These are phyloP conservation scores for Coemansia umbellata DNA, from an alignment of 192 early-diverging fungal species.

Conservation along the genomic window DNA sequence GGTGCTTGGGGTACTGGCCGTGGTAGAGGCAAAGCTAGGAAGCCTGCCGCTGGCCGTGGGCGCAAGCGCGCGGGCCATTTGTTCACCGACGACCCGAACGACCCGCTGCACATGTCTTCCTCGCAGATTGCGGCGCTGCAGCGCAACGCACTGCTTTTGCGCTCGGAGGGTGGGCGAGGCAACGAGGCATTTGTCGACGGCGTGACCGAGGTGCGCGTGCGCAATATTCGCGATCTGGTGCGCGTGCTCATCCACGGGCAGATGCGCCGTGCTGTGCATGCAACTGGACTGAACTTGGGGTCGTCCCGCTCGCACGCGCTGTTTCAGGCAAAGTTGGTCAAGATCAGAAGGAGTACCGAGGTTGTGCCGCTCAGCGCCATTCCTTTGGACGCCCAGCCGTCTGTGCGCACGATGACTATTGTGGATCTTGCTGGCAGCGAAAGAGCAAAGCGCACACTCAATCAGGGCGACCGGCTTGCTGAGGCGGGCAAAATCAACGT, in stretches of 20 bases:
- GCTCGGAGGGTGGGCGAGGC: constrained; percentile 37
- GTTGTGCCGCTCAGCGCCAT: constrained; percentile 6
- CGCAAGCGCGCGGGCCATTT: not conserved
- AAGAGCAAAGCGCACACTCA: constrained; percentile 54
- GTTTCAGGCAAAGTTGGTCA: constrained; percentile 64
- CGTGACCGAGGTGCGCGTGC: constrained; percentile 56
- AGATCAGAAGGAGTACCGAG: constrained; percentile 45
- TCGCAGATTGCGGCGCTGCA: constrained; percentile 24
- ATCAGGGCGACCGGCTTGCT: constrained; percentile 54
- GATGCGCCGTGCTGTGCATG: constrained; percentile 55
- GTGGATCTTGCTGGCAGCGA: constrained; percentile 73
- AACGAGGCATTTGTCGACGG: constrained; percentile 61
- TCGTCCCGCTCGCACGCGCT: constrained; percentile 64
- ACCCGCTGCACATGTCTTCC: constrained; percentile 25
- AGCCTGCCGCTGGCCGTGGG: too few relatives aligned
- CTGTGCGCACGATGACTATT: constrained; percentile 52
- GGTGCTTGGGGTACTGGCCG: not conserved
- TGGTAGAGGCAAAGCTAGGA: too few relatives aligned
- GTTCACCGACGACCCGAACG: constrained; percentile 10
- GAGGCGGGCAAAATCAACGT: constrained; percentile 69
- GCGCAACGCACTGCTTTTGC: constrained; percentile 23
- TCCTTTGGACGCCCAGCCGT: constrained; percentile 8
- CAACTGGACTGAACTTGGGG: constrained; percentile 54
- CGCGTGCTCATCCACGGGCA: constrained; percentile 57
- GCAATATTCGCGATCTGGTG: constrained; percentile 56